Evolutionary conservation across 495 filamentous ascomycete genomes (phyloP).

Genomic region (Emericellopsis terricola): DNA sequence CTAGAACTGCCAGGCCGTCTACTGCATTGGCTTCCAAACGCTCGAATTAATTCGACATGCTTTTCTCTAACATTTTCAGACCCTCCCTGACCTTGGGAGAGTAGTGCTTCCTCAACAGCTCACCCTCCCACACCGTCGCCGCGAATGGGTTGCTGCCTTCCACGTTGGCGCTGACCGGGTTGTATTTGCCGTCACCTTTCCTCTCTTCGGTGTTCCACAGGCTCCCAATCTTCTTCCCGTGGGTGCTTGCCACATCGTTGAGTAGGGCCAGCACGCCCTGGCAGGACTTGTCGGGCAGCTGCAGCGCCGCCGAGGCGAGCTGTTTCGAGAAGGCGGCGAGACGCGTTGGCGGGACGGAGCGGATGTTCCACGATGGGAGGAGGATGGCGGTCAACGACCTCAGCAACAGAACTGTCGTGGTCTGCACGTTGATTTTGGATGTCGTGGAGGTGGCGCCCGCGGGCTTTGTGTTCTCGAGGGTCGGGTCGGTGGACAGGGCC

Average conservation of each 20-base stretch:
- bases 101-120: constrained; percentile 70
- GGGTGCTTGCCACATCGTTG: constrained; percentile 47
- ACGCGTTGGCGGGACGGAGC: constrained; percentile 52
- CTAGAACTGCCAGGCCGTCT: no score
- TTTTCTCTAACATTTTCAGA: constrained; percentile 52
- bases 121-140: constrained; percentile 82
- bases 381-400: constrained; percentile 66
- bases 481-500: constrained; percentile 56
- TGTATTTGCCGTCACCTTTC: constrained; percentile 47
- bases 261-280: constrained; percentile 60
- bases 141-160: constrained; percentile 82
- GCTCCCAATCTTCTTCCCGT: constrained; percentile 19
- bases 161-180: constrained; percentile 38
- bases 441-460: constrained; percentile 28
- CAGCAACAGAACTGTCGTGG: constrained; percentile 76
- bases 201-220: constrained; percentile 52
- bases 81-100: constrained; percentile 69
- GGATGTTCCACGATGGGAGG: constrained; percentile 41
- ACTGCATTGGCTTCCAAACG: no score
- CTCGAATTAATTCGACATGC: constrained; percentile 7
- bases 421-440: constrained; percentile 80
- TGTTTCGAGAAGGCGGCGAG: constrained; percentile 88
- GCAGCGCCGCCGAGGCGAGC: constrained; percentile 60
- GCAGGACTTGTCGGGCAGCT: constrained; percentile 75
- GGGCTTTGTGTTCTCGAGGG: constrained; percentile 75